These are phyloP conservation scores for Helicostylum pulchrum DNA, from an alignment of 192 early-diverging fungal species.

Conservation along the genomic window DNA sequence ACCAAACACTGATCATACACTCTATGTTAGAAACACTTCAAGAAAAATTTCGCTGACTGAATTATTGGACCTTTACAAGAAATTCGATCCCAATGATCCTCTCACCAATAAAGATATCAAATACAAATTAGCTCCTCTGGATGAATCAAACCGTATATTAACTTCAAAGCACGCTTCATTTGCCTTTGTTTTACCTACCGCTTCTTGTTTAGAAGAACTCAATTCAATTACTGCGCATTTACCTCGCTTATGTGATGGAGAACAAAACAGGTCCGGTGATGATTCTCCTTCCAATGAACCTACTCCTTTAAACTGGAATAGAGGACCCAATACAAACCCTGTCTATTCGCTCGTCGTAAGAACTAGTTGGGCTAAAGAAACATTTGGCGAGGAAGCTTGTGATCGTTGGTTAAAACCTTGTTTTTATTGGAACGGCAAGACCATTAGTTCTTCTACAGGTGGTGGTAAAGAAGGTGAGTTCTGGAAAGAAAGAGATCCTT, in stretches of 20 bases:
- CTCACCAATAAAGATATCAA: slow-evolving; percentile 13
- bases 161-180: slow-evolving; percentile 36
- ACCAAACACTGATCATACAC: slow-evolving; percentile 23
- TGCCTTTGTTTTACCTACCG: slow-evolving; percentile 45
- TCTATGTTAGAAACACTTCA: slow-evolving; percentile 47
- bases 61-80: slow-evolving; percentile 40
- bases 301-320: slow-evolving; percentile 49
- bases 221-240: slow-evolving; percentile 35
- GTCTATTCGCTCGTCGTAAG: slow-evolving; percentile 56
- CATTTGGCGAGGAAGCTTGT: slow-evolving; percentile 40
- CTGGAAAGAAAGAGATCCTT: slow-evolving; percentile 41
- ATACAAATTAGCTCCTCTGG: slow-evolving; percentile 27
- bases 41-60: slow-evolving; percentile 36
- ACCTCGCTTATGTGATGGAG: slow-evolving; percentile 43
- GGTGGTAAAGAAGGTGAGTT: slow-evolving; percentile 42
- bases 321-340: slow-evolving; percentile 58
- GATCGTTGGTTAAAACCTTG: slow-evolving; percentile 46
- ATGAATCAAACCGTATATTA: not conserved
- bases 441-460: slow-evolving; percentile 30
- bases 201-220: slow-evolving; percentile 37
- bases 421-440: slow-evolving; percentile 61
- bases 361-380: slow-evolving; percentile 45
- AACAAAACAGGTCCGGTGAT: not conserved
- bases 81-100: slow-evolving; percentile 13
- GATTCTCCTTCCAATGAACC: not conserved